phyloP scores from a whole-genome alignment of 2,329 filamentous ascomycete species.

The Fusarium pseudocircinatum region DNA sequence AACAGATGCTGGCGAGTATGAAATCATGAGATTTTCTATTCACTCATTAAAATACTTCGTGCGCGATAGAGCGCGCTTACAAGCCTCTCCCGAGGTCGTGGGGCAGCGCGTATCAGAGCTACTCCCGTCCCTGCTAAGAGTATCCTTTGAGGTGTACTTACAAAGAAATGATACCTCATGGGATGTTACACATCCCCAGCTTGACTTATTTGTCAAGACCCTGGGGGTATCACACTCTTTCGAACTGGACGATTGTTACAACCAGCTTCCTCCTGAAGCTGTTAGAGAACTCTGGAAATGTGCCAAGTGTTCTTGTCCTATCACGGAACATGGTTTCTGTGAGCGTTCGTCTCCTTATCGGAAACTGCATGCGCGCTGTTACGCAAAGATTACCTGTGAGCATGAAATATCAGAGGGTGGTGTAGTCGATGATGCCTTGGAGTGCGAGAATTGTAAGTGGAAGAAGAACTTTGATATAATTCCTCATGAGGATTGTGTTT shows the following conservation, averaged over 20 bases:
- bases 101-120: rapidly evolving
- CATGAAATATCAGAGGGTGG: neutral
- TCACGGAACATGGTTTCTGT: rapidly evolving
- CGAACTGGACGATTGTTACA: neutral
- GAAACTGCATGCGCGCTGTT: neutral
- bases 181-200: neutral
- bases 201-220: neutral
- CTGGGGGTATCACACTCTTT: rapidly evolving
- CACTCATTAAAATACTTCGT: too few relatives aligned
- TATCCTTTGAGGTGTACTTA: neutral
- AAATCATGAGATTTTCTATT: too few relatives aligned
- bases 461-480: neutral
- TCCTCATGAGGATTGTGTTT: neutral
- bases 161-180: neutral
- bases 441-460: neutral
- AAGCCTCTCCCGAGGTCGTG: too few relatives aligned
- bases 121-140: rapidly evolving
- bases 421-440: neutral
- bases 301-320: neutral
- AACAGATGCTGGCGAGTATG: neutral
- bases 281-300: neutral
- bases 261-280: rapidly evolving
- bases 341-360: neutral
- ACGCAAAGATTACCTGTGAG: neutral
- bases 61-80: too few relatives aligned